A percentile compares a stretch with the other conserved stretches of the same genome.
Conservation (phyloP, 225 moss, liverwort and hornwort genomes). For the Polytrichum formosum region DNA sequence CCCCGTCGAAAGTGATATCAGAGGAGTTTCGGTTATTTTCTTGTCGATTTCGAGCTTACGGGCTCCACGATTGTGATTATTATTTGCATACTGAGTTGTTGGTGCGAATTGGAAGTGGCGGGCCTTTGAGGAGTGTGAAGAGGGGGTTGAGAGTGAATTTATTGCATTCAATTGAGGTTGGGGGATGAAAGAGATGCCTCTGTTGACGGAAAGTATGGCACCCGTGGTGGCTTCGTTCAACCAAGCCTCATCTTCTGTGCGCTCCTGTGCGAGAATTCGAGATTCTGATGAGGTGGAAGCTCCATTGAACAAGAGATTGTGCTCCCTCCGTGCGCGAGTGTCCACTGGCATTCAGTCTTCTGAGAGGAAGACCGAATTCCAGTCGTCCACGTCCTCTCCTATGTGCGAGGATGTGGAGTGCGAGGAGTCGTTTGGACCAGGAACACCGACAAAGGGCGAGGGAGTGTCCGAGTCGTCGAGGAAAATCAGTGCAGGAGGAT, state of each 20-base stretch:
- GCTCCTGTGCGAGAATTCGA: constrained; percentile 18
- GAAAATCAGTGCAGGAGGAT: constrained; percentile 23
- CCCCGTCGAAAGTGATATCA: too few species aligned
- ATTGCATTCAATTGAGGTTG: background rate
- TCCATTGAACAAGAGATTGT: constrained; percentile 29
- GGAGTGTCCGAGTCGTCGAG: constrained; percentile 2
- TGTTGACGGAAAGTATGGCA: constrained; percentile 23
- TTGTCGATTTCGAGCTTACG: too few species aligned
- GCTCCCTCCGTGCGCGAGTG: constrained; percentile 14
- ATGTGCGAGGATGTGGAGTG: constrained; percentile 5
- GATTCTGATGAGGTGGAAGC: constrained; percentile 24
- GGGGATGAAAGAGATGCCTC: constrained; percentile 15
- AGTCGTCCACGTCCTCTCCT: background rate
- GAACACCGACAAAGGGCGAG: constrained; percentile 21
- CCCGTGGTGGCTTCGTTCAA: constrained; percentile 13
- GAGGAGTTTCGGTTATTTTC: too few species aligned
- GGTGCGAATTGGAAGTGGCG: too few species aligned
- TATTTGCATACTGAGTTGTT: too few species aligned
- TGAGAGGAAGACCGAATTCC: background rate
- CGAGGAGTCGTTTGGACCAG: constrained; percentile 14
- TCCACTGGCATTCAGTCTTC: background rate
- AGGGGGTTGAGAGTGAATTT: too few species aligned
- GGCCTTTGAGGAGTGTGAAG: too few species aligned
- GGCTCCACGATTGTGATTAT: too few species aligned
- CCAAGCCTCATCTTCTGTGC: constrained; percentile 5